phyloP scores from a whole-genome alignment of 2,329 filamentous ascomycete species.

The Arthrobotrys musiformis region DNA sequence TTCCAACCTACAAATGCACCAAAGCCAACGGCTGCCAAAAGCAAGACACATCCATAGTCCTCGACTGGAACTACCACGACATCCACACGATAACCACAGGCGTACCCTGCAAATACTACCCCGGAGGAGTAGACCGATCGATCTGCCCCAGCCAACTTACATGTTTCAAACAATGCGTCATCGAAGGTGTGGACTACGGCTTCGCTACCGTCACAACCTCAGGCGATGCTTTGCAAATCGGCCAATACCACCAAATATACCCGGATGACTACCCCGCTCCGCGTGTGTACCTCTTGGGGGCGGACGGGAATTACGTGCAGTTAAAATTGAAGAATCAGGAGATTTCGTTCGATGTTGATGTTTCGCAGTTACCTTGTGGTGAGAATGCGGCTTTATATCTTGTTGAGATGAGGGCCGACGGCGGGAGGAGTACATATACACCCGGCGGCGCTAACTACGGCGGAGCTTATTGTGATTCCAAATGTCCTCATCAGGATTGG shows the following conservation, averaged over 20 bases:
- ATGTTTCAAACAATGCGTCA: slow-evolving; percentile 27
- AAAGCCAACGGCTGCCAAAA: slow-evolving; percentile 62
- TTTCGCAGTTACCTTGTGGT: slow-evolving; percentile 63
- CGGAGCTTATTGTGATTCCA: slow-evolving; percentile 66
- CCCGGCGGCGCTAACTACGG: slow-evolving; percentile 66
- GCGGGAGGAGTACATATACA: slow-evolving; percentile 60
- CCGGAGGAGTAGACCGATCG: slow-evolving; percentile 6
- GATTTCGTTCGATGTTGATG: slow-evolving; percentile 65
- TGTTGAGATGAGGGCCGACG: slow-evolving; percentile 62
- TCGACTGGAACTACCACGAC: slow-evolving; percentile 62
- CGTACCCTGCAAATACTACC: slow-evolving; percentile 11
- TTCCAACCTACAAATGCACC: slow-evolving; percentile 63
- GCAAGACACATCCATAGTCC: slow-evolving; percentile 62
- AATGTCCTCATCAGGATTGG: slow-evolving; percentile 63
- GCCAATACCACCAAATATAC: slow-evolving; percentile 29
- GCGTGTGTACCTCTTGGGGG: slow-evolving; percentile 64
- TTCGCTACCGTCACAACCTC: slow-evolving; percentile 55
- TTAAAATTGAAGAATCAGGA: slow-evolving; percentile 64
- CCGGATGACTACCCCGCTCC: slow-evolving; percentile 62
- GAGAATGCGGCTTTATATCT: slow-evolving; percentile 64
- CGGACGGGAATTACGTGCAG: slow-evolving; percentile 64
- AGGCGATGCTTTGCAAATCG: slow-evolving; percentile 55
- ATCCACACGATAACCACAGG: slow-evolving; percentile 59
- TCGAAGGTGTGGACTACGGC: slow-evolving; percentile 44
- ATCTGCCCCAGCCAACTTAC: slow-evolving; percentile 42